A percentile compares a stretch with the other conserved stretches of the same genome.
These are phyloP conservation scores for Protomyces arabidopsidicola DNA, from an alignment of 1,139 yeast genomes.

Conservation along the genomic window DNA sequence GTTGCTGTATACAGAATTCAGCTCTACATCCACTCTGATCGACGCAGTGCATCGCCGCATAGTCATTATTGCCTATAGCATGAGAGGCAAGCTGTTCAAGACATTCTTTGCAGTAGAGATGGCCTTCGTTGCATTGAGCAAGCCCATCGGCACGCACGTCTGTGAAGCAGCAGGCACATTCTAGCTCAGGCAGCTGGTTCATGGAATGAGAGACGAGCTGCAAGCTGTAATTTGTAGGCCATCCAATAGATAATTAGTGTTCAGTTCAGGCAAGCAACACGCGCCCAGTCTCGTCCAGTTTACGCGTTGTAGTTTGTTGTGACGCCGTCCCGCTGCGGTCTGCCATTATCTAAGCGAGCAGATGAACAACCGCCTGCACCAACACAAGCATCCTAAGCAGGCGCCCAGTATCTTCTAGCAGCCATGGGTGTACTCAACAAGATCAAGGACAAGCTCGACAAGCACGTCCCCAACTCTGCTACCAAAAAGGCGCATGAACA, in stretches of 20 bases:
- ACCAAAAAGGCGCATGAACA: conserved; percentile 9
- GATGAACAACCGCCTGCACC: no score
- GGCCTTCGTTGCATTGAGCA: neutral
- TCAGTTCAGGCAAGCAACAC: no score
- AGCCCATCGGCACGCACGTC: neutral
- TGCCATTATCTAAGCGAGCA: no score
- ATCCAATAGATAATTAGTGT: no score
- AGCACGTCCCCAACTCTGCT: neutral
- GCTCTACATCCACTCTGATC: neutral
- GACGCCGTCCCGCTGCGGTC: no score
- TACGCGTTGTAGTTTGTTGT: no score
- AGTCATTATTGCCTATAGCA: neutral
- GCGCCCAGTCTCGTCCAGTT: no score
- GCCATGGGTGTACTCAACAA: conserved; percentile 23
- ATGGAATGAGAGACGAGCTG: neutral
- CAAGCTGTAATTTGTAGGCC: no score
- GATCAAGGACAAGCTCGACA: conserved; percentile 20
- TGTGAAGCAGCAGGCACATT: neutral
- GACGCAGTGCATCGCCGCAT: neutral
- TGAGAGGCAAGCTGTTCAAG: neutral
- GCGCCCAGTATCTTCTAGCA: neutral
- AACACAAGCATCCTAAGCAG: no score
- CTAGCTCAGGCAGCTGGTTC: neutral
- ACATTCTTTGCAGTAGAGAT: neutral
- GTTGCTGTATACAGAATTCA: neutral